A percentile compares a stretch with the other conserved stretches of the same genome.
Conservation (phyloP, 495 filamentous ascomycete genomes). For the Penicillium antarcticum region DNA sequence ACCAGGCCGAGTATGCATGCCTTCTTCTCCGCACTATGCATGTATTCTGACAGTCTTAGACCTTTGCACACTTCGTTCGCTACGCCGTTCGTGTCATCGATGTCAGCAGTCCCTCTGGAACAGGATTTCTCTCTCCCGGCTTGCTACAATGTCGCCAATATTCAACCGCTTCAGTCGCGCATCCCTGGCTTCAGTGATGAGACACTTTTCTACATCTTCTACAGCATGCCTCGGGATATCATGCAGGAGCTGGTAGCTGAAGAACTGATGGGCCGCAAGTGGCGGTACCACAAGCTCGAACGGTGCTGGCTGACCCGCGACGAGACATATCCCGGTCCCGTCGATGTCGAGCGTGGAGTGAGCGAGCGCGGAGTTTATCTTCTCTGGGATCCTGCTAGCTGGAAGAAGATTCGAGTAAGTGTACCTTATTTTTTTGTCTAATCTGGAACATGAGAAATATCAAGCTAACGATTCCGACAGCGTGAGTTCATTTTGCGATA, state of each 20-base stretch:
- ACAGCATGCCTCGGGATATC: constrained; percentile 78
- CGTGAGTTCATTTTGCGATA: constrained; percentile 78
- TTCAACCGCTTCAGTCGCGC: constrained; percentile 73
- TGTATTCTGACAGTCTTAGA: constrained; percentile 21
- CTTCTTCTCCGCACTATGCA: constrained; percentile 12
- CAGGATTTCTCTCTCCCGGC: constrained; percentile 76
- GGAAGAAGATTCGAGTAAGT: constrained; percentile 77
- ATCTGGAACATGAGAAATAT: neutral
- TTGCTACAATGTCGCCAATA: constrained; percentile 85
- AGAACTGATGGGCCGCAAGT: constrained; percentile 80
- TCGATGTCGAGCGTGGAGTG: constrained; percentile 55
- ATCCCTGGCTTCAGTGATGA: constrained; percentile 84
- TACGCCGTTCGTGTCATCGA: constrained; percentile 67
- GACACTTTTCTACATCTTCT: constrained; percentile 93
- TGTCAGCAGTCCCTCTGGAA: constrained; percentile 64
- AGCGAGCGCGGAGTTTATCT: constrained; percentile 86
- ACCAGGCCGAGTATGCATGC: constrained; percentile 66
- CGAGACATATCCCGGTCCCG: constrained; percentile 64
- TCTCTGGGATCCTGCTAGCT: constrained; percentile 79
- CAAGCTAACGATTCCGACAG: constrained; percentile 35
- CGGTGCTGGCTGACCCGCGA: constrained; percentile 91
- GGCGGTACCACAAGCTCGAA: constrained; percentile 88
- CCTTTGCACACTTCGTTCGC: constrained; percentile 63
- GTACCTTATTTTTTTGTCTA: neutral
- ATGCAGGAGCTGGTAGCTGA: constrained; percentile 81